phyloP scores from a whole-genome alignment of 805 yeast genomes.

The Starmerella powellii region DNA sequence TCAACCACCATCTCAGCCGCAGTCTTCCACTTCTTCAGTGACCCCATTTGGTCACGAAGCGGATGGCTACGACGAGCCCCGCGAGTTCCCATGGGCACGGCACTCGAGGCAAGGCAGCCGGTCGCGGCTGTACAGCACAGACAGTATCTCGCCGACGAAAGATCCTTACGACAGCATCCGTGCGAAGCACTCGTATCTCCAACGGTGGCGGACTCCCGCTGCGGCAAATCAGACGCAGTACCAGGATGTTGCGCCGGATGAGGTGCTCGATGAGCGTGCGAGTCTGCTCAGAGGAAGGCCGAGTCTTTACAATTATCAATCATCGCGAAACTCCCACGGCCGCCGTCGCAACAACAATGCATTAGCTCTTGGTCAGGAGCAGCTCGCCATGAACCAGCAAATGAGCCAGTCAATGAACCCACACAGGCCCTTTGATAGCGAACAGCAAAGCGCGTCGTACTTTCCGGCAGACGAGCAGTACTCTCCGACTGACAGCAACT shows the following conservation, averaged over 20 bases:
- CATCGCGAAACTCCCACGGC: conserved; percentile 6
- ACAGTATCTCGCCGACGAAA: conserved; percentile 2
- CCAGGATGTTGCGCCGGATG: not conserved
- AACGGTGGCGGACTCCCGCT: conserved; percentile 22
- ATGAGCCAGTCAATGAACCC: not conserved
- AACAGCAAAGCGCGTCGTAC: not conserved
- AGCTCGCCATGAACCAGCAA: no score
- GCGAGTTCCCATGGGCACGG: conserved; percentile 29
- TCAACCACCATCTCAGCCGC: not conserved
- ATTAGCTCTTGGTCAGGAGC: not conserved
- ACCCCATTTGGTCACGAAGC: not conserved
- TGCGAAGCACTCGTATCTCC: conserved; percentile 23
- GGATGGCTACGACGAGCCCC: not conserved
- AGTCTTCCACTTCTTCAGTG: not conserved
- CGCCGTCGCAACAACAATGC: conserved; percentile 2
- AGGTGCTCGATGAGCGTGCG: conserved; percentile 11
- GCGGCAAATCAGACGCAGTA: not conserved
- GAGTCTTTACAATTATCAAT: conserved; percentile 13
- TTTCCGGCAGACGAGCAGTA: not conserved
- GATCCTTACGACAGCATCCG: conserved; percentile 20
- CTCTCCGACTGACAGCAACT: conserved; percentile 4
- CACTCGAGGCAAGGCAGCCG: conserved; percentile 3
- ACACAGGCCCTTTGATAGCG: not conserved
- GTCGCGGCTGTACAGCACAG: not conserved
- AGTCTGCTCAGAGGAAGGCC: conserved; percentile 12